A percentile compares a stretch with the other conserved stretches of the same genome.
These are phyloP conservation scores for Fonsecaea monophora DNA, from an alignment of 2,329 filamentous ascomycete species.

Conservation along the genomic window DNA sequence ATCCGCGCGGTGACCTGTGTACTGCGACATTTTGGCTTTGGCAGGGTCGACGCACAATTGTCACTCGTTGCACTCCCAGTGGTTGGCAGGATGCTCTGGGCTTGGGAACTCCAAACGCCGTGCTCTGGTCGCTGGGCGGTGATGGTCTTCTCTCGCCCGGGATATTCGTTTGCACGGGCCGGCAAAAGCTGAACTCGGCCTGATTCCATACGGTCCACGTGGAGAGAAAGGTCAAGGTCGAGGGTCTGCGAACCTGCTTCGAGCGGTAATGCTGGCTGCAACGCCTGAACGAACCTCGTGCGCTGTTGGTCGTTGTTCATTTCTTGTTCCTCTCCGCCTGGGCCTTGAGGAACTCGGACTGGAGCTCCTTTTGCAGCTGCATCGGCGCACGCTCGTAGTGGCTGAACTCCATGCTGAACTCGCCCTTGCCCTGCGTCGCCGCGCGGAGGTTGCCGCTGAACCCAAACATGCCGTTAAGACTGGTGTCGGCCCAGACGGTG, in stretches of 20 bases:
- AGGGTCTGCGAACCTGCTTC: not conserved
- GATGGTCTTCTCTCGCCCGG: not conserved
- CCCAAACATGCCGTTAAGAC: slow-evolving; percentile 96
- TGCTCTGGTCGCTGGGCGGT: not conserved
- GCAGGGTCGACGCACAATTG: not conserved
- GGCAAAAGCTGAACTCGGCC: not conserved
- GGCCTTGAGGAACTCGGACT: slow-evolving; percentile 72
- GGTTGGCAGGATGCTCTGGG: not conserved
- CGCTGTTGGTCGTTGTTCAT: slow-evolving; percentile 43
- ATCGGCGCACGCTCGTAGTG: slow-evolving; percentile 88
- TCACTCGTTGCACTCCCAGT: not conserved
- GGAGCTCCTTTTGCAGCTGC: slow-evolving; percentile 82
- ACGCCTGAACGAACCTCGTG: not conserved
- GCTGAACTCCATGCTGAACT: slow-evolving; percentile 98
- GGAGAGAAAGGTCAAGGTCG: not conserved
- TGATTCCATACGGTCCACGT: not conserved
- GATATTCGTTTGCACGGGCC: not conserved
- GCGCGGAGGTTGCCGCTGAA: slow-evolving; percentile 91
- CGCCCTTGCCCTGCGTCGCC: slow-evolving; percentile 95
- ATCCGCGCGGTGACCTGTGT: no score
- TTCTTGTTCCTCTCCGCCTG: slow-evolving; percentile 70
- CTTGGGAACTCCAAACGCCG: not conserved
- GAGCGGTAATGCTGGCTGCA: not conserved
- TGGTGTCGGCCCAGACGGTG: slow-evolving; percentile 88
- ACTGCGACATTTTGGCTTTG: no score